phyloP scores from a whole-genome alignment of 768 basidiomycete genomes.

The Phylloporus arenicola region DNA sequence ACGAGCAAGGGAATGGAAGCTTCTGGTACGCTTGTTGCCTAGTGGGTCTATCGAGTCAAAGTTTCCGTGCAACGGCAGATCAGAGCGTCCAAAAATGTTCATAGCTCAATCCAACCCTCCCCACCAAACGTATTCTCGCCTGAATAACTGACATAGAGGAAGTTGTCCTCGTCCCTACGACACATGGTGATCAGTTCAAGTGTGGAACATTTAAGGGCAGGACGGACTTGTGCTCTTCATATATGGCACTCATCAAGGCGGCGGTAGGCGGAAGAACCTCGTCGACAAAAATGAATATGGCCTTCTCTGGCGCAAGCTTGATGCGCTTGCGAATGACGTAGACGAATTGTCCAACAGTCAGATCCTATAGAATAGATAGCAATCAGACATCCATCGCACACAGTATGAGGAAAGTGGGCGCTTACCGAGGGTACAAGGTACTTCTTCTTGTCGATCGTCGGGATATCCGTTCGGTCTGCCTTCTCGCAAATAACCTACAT shows the following conservation, averaged over 20 bases:
- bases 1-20: constrained; percentile 3
- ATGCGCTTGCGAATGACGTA: constrained; percentile 99
- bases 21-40: constrained; percentile 25
- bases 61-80: constrained; percentile 21
- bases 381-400: constrained; percentile 26
- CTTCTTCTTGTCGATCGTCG: constrained; percentile 99
- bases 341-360: constrained; percentile 97
- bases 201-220: constrained; percentile 1
- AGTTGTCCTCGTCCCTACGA: constrained; percentile 93
- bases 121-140: constrained; percentile 94
- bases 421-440: constrained; percentile 95
- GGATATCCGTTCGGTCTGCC: constrained; percentile 96
- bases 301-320: constrained; percentile 99
- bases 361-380: constrained; percentile 50
- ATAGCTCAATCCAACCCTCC: constrained; percentile 31
- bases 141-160: constrained; percentile 97
- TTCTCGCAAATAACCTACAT: constrained; percentile 98
- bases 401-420: constrained; percentile 3
- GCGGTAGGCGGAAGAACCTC: constrained; percentile 98
- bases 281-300: constrained; percentile 99
- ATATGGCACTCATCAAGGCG: constrained; percentile 96
- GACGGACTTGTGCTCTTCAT: constrained; percentile 98
- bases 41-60: constrained; percentile 23
- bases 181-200: constrained; percentile 23
- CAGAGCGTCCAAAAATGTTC: constrained; percentile 15